These are phyloP conservation scores for Astraeus odoratus DNA, from an alignment of 768 basidiomycete species.

Conservation along the genomic window DNA sequence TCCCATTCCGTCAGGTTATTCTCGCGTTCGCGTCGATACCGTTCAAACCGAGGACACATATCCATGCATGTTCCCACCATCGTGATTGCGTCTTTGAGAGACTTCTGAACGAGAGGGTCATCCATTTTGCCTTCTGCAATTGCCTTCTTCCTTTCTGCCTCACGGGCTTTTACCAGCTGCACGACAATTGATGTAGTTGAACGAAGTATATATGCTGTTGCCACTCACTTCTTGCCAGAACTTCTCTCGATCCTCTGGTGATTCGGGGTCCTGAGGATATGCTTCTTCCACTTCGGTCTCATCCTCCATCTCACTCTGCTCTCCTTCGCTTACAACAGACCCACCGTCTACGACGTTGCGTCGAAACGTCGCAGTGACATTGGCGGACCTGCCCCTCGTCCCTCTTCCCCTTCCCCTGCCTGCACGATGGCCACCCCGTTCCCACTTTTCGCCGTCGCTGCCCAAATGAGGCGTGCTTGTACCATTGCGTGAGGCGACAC, in stretches of 20 bases:
- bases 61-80: conserved; percentile 87
- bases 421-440: conserved; percentile 53
- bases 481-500: conserved; percentile 27
- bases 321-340: conserved; percentile 27
- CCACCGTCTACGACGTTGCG: conserved; percentile 23
- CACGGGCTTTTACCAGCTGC: conserved; percentile 68
- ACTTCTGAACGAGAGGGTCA: conserved; percentile 71
- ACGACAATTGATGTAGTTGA: conserved; percentile 14
- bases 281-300: conserved; percentile 21
- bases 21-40: conserved; percentile 84
- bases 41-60: conserved; percentile 94
- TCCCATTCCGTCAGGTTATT: conserved; percentile 86
- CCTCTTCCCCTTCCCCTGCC: conserved; percentile 38
- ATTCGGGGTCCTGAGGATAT: conserved; percentile 48
- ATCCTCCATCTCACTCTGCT: conserved; percentile 29
- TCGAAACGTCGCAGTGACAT: conserved; percentile 33
- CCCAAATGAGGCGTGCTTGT: conserved; percentile 30
- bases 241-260: conserved; percentile 55
- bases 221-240: conserved; percentile 66
- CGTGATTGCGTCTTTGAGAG: conserved; percentile 86
- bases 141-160: conserved; percentile 61
- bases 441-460: conserved; percentile 51
- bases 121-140: conserved; percentile 86
- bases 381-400: conserved; percentile 33
- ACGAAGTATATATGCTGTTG: conserved; percentile 5